Base-by-base conservation (phyloP, 306 rosid genomes). In the Citrullus mucosospermus region DNA sequence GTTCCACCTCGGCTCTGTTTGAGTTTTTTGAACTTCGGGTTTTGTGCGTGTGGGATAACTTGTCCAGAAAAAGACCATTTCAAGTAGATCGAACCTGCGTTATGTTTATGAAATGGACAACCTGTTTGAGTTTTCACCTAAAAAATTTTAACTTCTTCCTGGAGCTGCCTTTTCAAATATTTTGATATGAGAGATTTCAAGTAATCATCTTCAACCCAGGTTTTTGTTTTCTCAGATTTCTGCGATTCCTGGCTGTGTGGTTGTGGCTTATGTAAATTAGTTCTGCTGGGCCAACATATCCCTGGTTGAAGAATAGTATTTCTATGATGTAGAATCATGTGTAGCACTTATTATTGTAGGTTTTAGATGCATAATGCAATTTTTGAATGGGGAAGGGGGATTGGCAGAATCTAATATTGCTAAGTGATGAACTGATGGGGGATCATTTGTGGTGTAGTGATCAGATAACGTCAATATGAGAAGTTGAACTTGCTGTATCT, bases 401-500 rank as follows among this genome's bases (percentile, higher is more conserved):
- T 63, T 63, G 6, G n/a, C 22, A 36, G 20, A 12, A 18, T 18
- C 3, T 18, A 41, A 38, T 38, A 9, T 67, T 67, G 50, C 25
- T 17, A 18, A 38, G 74, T 17, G 7, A 22, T 70, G 63, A 50
- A 74, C 62, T 53, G 48, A 9, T 51, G 12, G 17, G 61, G 8
- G 1, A 53, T 51, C 58, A 15, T 74, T 30, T 17, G 22, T 74
- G 30, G 62, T n/a, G 7, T 70, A 70, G 11, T 46, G n/a, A 13
- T 70, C 55, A 72, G 22, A 28, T 28, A 36, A 2, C 18, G 9
- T 8, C 34, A 53, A 15, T 34, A 10, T 36, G 71, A 25, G 60
- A 72, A 50, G 25, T 28, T 72, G 43, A 44, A 75, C 15, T 77
- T 77, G 11, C 76, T 83, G 50, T 69, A 12, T 70, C 56, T 65